Evolutionary conservation across 208 protist species (phyloP), one percentile per base, ranked within the genome.

Genomic region (Vickermania ingenoplastis): DNA sequence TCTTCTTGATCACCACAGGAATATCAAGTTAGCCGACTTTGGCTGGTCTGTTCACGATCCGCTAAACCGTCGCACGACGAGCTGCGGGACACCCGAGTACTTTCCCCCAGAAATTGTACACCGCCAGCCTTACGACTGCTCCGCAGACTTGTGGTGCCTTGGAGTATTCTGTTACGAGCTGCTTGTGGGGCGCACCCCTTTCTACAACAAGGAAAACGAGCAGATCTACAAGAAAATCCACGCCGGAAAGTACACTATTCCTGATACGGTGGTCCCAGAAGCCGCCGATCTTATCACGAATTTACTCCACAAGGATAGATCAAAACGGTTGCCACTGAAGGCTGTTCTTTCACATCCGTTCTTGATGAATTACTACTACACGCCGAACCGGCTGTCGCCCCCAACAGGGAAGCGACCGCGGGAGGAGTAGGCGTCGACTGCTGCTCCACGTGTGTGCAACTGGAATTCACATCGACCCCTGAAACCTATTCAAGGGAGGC

Each of bases 21-120:
- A 98, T 65, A 84, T 99, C 50, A 99, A 99, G 70, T 95, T 99
- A 17, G 97, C 97, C 3, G 98, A 99, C 76, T 99, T 99, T 88
- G 98, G 98, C 21, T 99, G 98, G 97, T 97, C 90, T 3, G 97
- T 99, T 36, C 97, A 99, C 71, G 90, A 97, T 53, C 95, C 97
- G 13, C 79, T 89, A 24, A 85, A 86, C 54, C 77, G 91, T 11
- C 81, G 94, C 51, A 94, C 87, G 65, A 98, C 96, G 27, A 86
- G 95, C 22, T 99, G 97, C 63, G 97, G 98, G 13, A 99, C 98
- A 2, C 91, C 99, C 1, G 98, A 99, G 85, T 99, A 99, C 77
- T 92, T 99, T 25, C 97, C 98, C 5, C 98, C 98, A 0, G 98
- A 99, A 76, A 98, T 99, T 73, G 77, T 99, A n/a, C 83, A 95